Conservation (phyloP, 306 rosid species). For the Amphicarpaea edgeworthii region DNA sequence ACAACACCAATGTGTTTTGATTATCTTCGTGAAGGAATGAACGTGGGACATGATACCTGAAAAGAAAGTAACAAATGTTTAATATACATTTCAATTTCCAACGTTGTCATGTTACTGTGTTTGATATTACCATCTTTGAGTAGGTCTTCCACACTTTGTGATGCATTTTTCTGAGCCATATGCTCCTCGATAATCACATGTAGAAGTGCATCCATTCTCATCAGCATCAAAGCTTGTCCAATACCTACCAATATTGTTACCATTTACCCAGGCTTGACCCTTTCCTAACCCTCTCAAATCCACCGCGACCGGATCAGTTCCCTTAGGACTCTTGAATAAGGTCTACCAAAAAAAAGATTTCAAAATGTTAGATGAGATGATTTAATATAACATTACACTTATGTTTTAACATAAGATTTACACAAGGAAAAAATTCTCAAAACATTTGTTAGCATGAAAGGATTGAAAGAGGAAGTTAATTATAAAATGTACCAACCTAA, state of each 20-base stretch:
- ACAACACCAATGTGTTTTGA: constrained; percentile 39
- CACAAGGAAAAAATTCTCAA: no score
- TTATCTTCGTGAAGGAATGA: constrained; percentile 35
- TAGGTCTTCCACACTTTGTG: constrained; percentile 28
- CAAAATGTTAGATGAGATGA: no score
- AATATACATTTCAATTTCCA: no score
- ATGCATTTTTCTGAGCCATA: constrained; percentile 35
- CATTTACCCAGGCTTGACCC: constrained; percentile 60
- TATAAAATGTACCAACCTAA: background rate
- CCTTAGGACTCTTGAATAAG: constrained; percentile 39
- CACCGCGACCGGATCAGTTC: constrained; percentile 47
- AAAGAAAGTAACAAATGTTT: background rate
- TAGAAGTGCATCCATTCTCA: constrained; percentile 30
- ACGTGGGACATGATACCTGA: constrained; percentile 51
- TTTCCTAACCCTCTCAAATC: constrained; percentile 52
- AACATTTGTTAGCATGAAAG: no score
- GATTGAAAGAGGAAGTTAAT: no score
- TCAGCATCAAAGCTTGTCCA: constrained; percentile 45
- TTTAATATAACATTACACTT: no score
- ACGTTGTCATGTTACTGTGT: background rate
- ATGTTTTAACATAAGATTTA: no score
- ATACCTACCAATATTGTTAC: constrained; percentile 54
- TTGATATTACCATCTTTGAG: constrained; percentile 50
- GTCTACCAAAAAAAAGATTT: constrained; percentile 38
- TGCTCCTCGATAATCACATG: constrained; percentile 47